These are phyloP conservation scores for Taxawa tesnikishii DNA, from an alignment of 2,329 filamentous ascomycete genomes.

Conservation along the genomic window DNA sequence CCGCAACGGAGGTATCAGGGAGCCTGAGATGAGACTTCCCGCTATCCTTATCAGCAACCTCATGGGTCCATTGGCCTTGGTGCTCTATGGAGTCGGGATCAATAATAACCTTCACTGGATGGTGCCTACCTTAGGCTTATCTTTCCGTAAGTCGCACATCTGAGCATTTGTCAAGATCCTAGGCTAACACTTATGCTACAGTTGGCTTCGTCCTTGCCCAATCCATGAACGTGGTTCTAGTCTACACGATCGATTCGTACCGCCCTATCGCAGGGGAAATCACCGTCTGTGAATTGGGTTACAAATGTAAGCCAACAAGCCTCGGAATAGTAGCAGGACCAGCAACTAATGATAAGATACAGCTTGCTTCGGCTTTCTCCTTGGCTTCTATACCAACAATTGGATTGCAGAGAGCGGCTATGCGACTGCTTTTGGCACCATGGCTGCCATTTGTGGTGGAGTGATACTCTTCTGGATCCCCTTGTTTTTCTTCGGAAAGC, in stretches of 20 bases:
- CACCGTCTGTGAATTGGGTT: slow-evolving; percentile 31
- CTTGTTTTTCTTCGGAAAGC: slow-evolving; percentile 40
- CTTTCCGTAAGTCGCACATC: slow-evolving; percentile 29
- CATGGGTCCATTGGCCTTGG: slow-evolving; percentile 15
- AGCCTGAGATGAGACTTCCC: slow-evolving; percentile 23
- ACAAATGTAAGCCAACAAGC: slow-evolving; percentile 9
- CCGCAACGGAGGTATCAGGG: slow-evolving; percentile 17
- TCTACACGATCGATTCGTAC: slow-evolving; percentile 47
- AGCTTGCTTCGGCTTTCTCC: slow-evolving; percentile 45
- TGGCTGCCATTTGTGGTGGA: slow-evolving; percentile 41
- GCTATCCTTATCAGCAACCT: slow-evolving; percentile 17
- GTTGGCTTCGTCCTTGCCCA: slow-evolving; percentile 46
- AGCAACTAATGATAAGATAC: neutral
- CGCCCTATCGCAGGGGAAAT: slow-evolving; percentile 46
- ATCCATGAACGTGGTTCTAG: slow-evolving; percentile 42
- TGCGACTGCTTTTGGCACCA: slow-evolving; percentile 39
- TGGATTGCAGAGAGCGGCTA: slow-evolving; percentile 43
- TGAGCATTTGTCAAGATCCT: slow-evolving; percentile 1
- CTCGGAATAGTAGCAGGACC: neutral
- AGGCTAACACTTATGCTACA: slow-evolving; percentile 16
- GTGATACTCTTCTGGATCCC: slow-evolving; percentile 38
- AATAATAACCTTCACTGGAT: slow-evolving; percentile 33
- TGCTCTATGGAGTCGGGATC: slow-evolving; percentile 21
- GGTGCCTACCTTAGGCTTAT: slow-evolving; percentile 41
- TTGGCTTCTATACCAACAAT: slow-evolving; percentile 49